Evolutionary conservation across 257 asterid genomes (phyloP).

Genomic region (Verbascum thapsus): DNA sequence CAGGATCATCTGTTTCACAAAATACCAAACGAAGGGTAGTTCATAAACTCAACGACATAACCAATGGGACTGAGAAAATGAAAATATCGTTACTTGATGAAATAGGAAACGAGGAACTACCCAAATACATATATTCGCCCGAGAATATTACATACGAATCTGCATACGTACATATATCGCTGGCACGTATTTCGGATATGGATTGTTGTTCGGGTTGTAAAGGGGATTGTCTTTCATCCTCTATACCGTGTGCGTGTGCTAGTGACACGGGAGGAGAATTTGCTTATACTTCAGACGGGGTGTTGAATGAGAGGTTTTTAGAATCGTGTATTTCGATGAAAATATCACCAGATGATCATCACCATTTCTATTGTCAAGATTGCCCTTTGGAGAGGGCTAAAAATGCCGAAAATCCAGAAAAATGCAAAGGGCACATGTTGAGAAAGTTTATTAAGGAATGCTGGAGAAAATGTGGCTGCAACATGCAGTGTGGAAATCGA

Average conservation of each 20-base stretch:
- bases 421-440: slow-evolving; percentile 63
- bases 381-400: slow-evolving; percentile 86
- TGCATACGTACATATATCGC: slow-evolving; percentile 55
- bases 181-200: slow-evolving; percentile 74
- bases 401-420: slow-evolving; percentile 33
- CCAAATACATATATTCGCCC: slow-evolving; percentile 46
- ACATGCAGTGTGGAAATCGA: slow-evolving; percentile 72
- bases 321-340: slow-evolving; percentile 48
- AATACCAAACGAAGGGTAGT: slow-evolving; percentile 26
- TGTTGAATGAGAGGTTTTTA: slow-evolving; percentile 52
- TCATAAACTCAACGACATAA: slow-evolving; percentile 40
- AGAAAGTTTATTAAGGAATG: slow-evolving; percentile 82
- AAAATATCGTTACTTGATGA: slow-evolving; percentile 60
- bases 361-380: slow-evolving; percentile 49
- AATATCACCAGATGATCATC: slow-evolving; percentile 40
- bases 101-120: slow-evolving; percentile 46
- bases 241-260: slow-evolving; percentile 80
- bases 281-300: slow-evolving; percentile 68
- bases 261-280: slow-evolving; percentile 77
- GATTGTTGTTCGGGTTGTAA: slow-evolving; percentile 63
- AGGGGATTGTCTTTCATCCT: slow-evolving; percentile 63
- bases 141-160: slow-evolving; percentile 50
- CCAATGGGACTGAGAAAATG: slow-evolving; percentile 60
- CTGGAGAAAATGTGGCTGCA: slow-evolving; percentile 88
- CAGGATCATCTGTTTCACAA: slow-evolving; percentile 28